These are phyloP conservation scores for Talaromyces sp. DNA, from an alignment of 2,329 filamentous ascomycete species.

Conservation along the genomic window DNA sequence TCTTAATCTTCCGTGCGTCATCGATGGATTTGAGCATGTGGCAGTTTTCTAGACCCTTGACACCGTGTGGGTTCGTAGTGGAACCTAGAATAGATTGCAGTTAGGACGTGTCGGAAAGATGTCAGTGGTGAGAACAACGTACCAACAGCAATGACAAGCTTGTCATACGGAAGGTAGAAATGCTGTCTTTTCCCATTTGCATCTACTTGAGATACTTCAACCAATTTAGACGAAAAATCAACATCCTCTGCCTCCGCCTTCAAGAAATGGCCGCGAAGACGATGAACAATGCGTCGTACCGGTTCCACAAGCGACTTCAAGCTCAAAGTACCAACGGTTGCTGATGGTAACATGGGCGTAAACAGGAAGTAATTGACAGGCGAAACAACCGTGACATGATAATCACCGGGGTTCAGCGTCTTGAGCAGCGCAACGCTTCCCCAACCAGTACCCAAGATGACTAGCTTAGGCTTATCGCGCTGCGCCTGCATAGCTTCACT, in stretches of 20 bases:
- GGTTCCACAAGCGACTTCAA: constrained; percentile 89
- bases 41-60: constrained; percentile 89
- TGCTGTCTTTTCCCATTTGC: constrained; percentile 66
- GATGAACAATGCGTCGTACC: constrained; percentile 75
- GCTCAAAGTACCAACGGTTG: constrained; percentile 92
- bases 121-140: constrained; percentile 24
- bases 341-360: constrained; percentile 95
- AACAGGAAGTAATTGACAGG: constrained; percentile 97
- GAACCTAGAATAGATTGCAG: constrained; percentile 54
- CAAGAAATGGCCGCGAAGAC: constrained; percentile 82
- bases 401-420: constrained; percentile 82
- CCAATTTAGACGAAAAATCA: constrained; percentile 84
- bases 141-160: constrained; percentile 85
- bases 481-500: constrained; percentile 63
- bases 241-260: constrained; percentile 83
- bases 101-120: not conserved
- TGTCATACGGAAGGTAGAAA: constrained; percentile 97
- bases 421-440: constrained; percentile 90
- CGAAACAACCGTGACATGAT: constrained; percentile 92
- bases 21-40: constrained; percentile 94
- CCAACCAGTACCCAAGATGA: constrained; percentile 93
- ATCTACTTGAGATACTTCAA: constrained; percentile 77
- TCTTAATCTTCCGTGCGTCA: constrained; percentile 85
- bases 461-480: constrained; percentile 87
- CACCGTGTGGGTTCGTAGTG: constrained; percentile 89